These are phyloP conservation scores for Pseudocercospora fijiensis DNA, from an alignment of 2,329 filamentous ascomycete genomes.

Conservation along the genomic window DNA sequence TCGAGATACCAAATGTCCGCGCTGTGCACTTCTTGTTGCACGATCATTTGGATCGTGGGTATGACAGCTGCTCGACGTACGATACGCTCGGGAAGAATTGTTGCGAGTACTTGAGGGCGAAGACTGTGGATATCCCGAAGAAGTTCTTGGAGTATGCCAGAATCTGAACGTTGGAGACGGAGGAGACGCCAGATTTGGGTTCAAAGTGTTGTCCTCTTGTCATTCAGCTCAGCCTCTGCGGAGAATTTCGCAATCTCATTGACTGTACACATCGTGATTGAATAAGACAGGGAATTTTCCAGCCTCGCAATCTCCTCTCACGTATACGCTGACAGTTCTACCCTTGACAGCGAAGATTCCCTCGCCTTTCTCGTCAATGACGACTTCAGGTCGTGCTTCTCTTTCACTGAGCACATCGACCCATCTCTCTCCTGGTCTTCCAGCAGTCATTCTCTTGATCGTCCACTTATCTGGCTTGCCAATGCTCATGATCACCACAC, in stretches of 20 bases:
- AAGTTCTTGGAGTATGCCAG: constrained; percentile 46
- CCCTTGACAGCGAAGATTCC: constrained; percentile 57
- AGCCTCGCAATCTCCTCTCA: constrained; percentile 55
- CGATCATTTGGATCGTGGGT: constrained; percentile 49
- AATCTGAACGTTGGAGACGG: constrained; percentile 20
- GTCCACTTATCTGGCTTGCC: constrained; percentile 26
- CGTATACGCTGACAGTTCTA: constrained; percentile 62
- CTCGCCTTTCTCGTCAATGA: constrained; percentile 60
- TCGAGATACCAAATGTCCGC: constrained; percentile 13
- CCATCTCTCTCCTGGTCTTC: constrained; percentile 60
- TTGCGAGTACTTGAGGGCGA: constrained; percentile 48
- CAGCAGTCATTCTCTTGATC: constrained; percentile 62
- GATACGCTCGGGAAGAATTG: constrained; percentile 51
- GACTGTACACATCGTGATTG: constrained; percentile 21
- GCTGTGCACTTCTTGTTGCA: constrained; percentile 39
- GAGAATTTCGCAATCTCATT: constrained; percentile 5
- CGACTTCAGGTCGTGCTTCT: constrained; percentile 55
- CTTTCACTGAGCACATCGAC: constrained; percentile 57
- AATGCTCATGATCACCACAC: constrained; percentile 38
- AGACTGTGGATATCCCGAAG: constrained; percentile 48
- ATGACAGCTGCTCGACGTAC: constrained; percentile 46
- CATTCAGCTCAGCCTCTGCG: neutral
- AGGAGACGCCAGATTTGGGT: neutral
- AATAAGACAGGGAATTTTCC: constrained; percentile 41
- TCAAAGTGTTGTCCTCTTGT: neutral